Evolutionary conservation across 768 basidiomycete genomes (phyloP), one percentile per base, ranked within the genome.

Genomic region (Mrakia gelida): DNA sequence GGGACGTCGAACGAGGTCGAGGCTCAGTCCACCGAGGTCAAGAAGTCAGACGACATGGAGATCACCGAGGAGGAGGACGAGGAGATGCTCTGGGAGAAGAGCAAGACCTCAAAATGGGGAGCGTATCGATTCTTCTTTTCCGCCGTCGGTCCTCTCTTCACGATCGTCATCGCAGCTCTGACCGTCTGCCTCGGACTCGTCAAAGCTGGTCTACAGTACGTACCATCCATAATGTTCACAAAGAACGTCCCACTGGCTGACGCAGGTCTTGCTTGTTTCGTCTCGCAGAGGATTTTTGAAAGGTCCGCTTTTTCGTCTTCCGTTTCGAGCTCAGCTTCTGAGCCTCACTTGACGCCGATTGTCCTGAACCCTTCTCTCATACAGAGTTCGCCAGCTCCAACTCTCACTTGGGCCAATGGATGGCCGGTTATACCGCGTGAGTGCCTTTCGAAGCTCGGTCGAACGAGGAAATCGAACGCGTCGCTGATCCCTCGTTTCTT

Each of bases 1-100:
- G 75, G 38, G 9, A 26, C 32, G 59, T 28, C 59, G 18, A 11
- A 21, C 7, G 18, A 26, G 13, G 32, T 34, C 34, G 65, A 21
- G 21, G 32, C 65, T 26, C 30, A 32, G n/a, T 30, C 65, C 38
- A 41, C 65, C 10, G 61, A n/a, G 16, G 6, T 62, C 30, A 73
- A 38, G 18, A 45, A 52, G 30, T 45, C 16, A 0, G 75, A 76
- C 23, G 38, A 61, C 41, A 61, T 61, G 26, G 49, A n/a, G 10
- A 23, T 59, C 6, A 11, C 59, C n/a, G 59, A 68, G 65, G 65
- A 76, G 28, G 65, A 61, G 9, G 65, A 76, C 65, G 75, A 76
- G 32, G 75, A 76, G 65, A 26, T 70, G n/a, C 26, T 32, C 5
- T 67, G 54, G 63, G 52, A 43, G 28, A 62, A 62, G 2, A 26